Base-by-base conservation (phyloP, 768 basidiomycete species). In the Agrocybe chaxingu region DNA sequence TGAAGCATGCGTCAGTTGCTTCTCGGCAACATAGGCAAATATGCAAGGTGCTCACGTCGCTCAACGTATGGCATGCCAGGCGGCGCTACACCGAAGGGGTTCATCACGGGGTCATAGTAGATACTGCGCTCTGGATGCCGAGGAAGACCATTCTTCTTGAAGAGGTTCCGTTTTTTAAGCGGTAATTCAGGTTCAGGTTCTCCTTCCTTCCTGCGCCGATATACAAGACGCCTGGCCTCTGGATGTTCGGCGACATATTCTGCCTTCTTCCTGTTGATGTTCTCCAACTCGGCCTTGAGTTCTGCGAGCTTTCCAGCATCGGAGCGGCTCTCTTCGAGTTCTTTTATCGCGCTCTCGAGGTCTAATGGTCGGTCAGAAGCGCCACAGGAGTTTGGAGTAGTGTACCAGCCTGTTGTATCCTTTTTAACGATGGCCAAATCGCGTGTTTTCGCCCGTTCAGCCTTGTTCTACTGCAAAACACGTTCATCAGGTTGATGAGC, bases 11-110 rank as follows among this genome's bases (percentile, higher is more conserved):
- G 29, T 51, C 18, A 13, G 53, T 18, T 7, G 24, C 24, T 24
- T 24, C 24, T 24, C 24, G 3, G 24, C 5, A 5, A 24, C 5
- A 24, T 24, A 24, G 24, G 24, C 24, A 24, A 24, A 24, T 24
- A 24, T 24, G 24, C 24, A 36, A 34, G 36, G 19, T 38, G 41
- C 88, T 69, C 59, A 95, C 94, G 80, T 70, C 87, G 70, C 65
- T 98, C 92, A 50, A 81, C 71, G 67, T 97, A 98, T n/a, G 91
- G 92, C 93, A 97, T 92, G 6, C 96, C 96, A 9, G 95, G 96
- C 37, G 95, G 95, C 13, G 95, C 84, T 12, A 93, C 89, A 29
- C 94, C 95, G 62, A 77, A 94, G 18, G 93, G 92, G 64, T 98
- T 98, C 81, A 95, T 85, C 37, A 93, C 80, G 29, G 89, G 80